Evolutionary conservation across 23 red algal genomes (phyloP).

Genomic region (Gracilaria caudata): DNA sequence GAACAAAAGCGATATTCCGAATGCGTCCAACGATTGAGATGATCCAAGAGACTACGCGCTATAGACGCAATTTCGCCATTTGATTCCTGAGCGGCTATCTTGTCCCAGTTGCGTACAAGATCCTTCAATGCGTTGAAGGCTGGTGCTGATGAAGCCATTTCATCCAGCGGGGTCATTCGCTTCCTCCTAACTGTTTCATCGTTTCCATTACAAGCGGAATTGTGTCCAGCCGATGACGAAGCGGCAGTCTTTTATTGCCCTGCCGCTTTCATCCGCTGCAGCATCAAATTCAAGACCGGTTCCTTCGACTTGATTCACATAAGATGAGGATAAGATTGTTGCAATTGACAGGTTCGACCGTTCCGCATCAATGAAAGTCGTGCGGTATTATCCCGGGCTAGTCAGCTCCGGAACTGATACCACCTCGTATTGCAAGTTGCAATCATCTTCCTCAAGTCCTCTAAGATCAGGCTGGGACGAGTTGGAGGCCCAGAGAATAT

Average conservation of each 20-base stretch:
- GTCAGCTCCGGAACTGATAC: conserved; percentile 59
- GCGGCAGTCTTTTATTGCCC: background rate
- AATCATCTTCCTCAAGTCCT: conserved; percentile 66
- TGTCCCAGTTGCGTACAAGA: conserved; percentile 64
- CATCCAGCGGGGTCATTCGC: conserved; percentile 51
- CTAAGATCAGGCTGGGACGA: conserved; percentile 53
- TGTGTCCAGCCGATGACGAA: background rate
- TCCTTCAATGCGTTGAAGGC: conserved; percentile 65
- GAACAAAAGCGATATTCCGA: conserved; percentile 76
- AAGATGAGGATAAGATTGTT: conserved; percentile 67
- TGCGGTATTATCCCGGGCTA: conserved; percentile 74
- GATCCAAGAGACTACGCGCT: conserved; percentile 62
- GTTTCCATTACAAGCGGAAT: background rate
- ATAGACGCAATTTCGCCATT: conserved; percentile 24
- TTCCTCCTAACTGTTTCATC: conserved; percentile 15
- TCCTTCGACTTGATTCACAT: conserved; percentile 75
- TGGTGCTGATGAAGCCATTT: conserved; percentile 67
- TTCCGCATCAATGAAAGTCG: conserved; percentile 70
- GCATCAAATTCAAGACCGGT: conserved; percentile 69
- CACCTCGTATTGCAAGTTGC: conserved; percentile 60
- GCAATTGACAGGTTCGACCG: conserved; percentile 57
- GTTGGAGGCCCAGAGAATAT: conserved; percentile 64
- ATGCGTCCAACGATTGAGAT: conserved; percentile 59
- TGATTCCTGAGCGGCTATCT: conserved; percentile 14
- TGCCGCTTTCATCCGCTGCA: conserved; percentile 35